Evolutionary conservation across 2,329 filamentous ascomycete genomes (phyloP).

Genomic region (Podosphaera leucotricha): DNA sequence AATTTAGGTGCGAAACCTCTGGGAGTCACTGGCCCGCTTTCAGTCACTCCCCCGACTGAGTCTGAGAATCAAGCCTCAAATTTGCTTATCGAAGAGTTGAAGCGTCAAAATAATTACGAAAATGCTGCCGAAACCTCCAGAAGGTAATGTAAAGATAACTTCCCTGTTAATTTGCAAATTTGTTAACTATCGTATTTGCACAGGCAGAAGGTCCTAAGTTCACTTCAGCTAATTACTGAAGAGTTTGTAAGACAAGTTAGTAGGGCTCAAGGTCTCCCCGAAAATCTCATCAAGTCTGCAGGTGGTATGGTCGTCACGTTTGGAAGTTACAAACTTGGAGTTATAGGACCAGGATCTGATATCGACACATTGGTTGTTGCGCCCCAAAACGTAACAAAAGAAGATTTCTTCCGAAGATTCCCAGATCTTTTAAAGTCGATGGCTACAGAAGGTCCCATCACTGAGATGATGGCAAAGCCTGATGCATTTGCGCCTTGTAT

Average conservation of each 20-base stretch:
- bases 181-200: constrained; percentile 17
- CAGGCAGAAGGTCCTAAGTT: constrained; percentile 35
- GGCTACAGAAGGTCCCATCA: constrained; percentile 55
- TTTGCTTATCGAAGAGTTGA: constrained; percentile 60
- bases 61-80: constrained; percentile 56
- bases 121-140: constrained; percentile 58
- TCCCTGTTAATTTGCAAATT: constrained; percentile 2
- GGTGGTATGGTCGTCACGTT: constrained; percentile 90
- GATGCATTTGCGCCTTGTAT: constrained; percentile 94
- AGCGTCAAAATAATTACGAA: constrained; percentile 81
- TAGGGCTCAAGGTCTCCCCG: constrained; percentile 32
- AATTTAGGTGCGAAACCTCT: constrained; percentile 9
- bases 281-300: constrained; percentile 56
- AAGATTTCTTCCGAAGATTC: constrained; percentile 83
- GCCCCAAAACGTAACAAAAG: constrained; percentile 66
- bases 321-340: constrained; percentile 82
- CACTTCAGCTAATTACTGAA: constrained; percentile 56
- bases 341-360: constrained; percentile 87
- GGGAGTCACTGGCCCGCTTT: constrained; percentile 71
- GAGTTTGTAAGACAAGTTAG: constrained; percentile 70
- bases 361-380: constrained; percentile 90
- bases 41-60: constrained; percentile 49
- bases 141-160: constrained; percentile 28
- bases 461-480: constrained; percentile 62
- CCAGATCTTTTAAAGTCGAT: constrained; percentile 57